Percentiles rank a stretch among this genome's conserved stretches.
Conservation (phyloP, 352 stramenopile genomes). For the Pilasporangium apinafurcum region DNA sequence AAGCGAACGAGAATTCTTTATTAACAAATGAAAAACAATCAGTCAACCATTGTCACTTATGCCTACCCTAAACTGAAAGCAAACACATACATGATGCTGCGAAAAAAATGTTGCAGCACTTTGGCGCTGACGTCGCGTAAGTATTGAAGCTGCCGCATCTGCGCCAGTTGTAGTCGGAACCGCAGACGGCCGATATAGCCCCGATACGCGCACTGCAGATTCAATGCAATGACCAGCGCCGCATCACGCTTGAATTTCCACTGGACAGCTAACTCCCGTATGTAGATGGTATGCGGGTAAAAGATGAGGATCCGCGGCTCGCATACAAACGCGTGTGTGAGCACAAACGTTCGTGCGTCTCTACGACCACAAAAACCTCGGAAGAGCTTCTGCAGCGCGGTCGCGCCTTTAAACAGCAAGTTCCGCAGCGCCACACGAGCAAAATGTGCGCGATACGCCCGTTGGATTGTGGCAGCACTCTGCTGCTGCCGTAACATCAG, state of each 20-base stretch:
- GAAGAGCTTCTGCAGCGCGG: conserved; percentile 42
- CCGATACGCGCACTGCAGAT: conserved; percentile 31
- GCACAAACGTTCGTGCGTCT: conserved; percentile 21
- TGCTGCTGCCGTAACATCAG: conserved; percentile 12
- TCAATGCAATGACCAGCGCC: conserved; percentile 23
- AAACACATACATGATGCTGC: conserved; percentile 55
- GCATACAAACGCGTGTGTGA: conserved; percentile 29
- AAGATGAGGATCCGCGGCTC: conserved; percentile 49
- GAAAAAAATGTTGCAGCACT: conserved; percentile 68
- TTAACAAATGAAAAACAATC: not conserved
- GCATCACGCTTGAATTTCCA: conserved; percentile 64
- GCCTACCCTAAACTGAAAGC: not conserved
- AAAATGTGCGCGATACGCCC: conserved; percentile 41
- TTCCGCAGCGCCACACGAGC: conserved; percentile 29
- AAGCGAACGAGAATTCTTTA: conserved; percentile 39
- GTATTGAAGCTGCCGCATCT: conserved; percentile 23
- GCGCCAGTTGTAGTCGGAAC: conserved; percentile 17
- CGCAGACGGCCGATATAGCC: conserved; percentile 44
- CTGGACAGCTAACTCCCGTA: conserved; percentile 27
- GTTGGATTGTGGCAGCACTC: conserved; percentile 38
- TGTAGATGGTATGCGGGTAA: conserved; percentile 40
- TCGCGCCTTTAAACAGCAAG: conserved; percentile 29
- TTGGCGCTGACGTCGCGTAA: conserved; percentile 30
- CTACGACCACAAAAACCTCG: conserved; percentile 39
- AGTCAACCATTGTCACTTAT: not conserved